Conservation (phyloP, 306 rosid species). For the Rubus idaeus region DNA sequence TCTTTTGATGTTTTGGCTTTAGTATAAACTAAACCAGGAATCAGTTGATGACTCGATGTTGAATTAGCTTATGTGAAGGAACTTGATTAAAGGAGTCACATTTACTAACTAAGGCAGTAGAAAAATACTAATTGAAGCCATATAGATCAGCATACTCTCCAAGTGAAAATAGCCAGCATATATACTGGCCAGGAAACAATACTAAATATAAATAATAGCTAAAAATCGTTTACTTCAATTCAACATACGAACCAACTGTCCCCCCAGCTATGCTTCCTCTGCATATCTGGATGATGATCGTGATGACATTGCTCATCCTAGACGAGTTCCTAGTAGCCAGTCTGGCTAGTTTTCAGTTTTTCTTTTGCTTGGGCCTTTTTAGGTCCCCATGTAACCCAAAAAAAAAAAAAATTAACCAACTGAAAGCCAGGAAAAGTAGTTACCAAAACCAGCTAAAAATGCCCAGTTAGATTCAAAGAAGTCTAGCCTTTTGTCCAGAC, state of each 20-base stretch:
- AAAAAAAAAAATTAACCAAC: background rate
- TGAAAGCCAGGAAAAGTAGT: conserved; percentile 14
- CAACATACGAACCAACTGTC: background rate
- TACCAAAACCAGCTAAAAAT: conserved; percentile 95
- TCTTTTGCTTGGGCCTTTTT: too few species aligned
- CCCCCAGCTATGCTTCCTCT: too few species aligned
- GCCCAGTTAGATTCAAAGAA: conserved; percentile 90
- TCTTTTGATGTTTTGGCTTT: too few species aligned
- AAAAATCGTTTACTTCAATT: background rate
- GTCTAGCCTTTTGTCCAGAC: conserved; percentile 74
- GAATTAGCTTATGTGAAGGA: background rate
- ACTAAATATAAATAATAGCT: background rate
- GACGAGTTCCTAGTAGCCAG: too few species aligned
- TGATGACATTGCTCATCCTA: too few species aligned
- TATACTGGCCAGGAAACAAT: background rate
- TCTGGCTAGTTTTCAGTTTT: too few species aligned
- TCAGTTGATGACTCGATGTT: too few species aligned
- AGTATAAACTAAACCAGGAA: too few species aligned
- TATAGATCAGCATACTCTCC: background rate
- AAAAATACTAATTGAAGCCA: conserved; percentile 5
- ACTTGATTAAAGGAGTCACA: background rate
- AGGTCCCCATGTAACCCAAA: too few species aligned
- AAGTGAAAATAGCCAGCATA: background rate
- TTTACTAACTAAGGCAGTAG: background rate
- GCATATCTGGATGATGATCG: too few species aligned